Evolutionary conservation across 108 stramenopile genomes (phyloP).

Genomic region (Schizochytrium sp.): DNA sequence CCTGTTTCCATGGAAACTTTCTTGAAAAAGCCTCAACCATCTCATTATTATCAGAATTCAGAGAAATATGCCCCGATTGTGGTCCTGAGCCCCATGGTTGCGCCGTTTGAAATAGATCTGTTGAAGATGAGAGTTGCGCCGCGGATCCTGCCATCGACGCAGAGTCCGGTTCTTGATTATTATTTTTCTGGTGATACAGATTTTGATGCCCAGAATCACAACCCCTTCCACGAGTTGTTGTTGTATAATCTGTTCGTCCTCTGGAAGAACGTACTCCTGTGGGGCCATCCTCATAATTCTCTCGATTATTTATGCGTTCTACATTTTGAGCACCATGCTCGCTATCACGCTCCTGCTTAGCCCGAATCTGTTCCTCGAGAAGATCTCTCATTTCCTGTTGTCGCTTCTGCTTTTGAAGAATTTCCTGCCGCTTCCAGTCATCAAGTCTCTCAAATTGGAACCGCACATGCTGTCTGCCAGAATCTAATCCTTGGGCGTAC

Average conservation of each 20-base stretch:
- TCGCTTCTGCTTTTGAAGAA: constrained; percentile 30
- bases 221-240: neutral
- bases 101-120: neutral
- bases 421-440: constrained; percentile 50
- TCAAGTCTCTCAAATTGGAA: constrained; percentile 54
- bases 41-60: neutral
- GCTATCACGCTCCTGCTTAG: neutral
- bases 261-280: neutral
- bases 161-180: no score
- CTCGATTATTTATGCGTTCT: neutral
- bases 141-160: neutral
- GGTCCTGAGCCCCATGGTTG: neutral
- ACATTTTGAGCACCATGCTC: neutral
- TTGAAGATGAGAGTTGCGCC: neutral
- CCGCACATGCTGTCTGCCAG: neutral
- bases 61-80: neutral
- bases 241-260: neutral
- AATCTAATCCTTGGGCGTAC: neutral
- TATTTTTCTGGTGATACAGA: no score
- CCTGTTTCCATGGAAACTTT: constrained; percentile 49
- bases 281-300: neutral
- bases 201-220: no score
- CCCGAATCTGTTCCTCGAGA: constrained; percentile 32
- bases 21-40: neutral
- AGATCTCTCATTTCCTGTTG: constrained; percentile 28